These are phyloP conservation scores for Juglanconis juglandina DNA, from an alignment of 2,329 filamentous ascomycete genomes.

Conservation along the genomic window DNA sequence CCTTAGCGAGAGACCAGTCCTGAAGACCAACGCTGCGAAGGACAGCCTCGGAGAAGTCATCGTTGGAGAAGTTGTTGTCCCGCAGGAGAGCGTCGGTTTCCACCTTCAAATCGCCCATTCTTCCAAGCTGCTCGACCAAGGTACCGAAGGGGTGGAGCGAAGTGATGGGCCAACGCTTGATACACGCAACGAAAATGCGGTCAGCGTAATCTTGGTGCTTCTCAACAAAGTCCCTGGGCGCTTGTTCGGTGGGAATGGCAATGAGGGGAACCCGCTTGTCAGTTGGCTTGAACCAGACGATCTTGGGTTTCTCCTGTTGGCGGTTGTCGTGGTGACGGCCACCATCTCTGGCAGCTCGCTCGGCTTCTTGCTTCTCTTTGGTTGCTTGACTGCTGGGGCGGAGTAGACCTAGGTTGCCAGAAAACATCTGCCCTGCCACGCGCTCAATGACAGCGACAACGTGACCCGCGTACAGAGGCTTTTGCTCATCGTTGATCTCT, in stretches of 20 bases:
- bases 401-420: conserved; percentile 87
- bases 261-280: conserved; percentile 98
- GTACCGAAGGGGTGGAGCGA: conserved; percentile 99
- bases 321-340: conserved; percentile 74
- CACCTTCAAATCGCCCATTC: conserved; percentile 95
- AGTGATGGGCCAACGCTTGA: conserved; percentile 99
- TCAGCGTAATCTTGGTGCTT: conserved; percentile 97
- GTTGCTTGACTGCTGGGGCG: conserved; percentile 97
- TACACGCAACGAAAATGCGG: conserved; percentile 97
- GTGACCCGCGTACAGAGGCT: conserved; percentile 94
- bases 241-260: conserved; percentile 96
- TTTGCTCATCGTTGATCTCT: conserved; percentile 97
- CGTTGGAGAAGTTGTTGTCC: conserved; percentile 97
- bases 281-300: conserved; percentile 99
- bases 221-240: conserved; percentile 95
- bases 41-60: conserved; percentile 96
- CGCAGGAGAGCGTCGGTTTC: conserved; percentile 95
- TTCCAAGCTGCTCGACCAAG: conserved; percentile 91
- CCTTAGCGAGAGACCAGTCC: conserved; percentile 82
- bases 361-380: conserved; percentile 98
- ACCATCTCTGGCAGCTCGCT: conserved; percentile 87
- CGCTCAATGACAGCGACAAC: conserved; percentile 97
- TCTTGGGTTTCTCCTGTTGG: conserved; percentile 95
- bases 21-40: conserved; percentile 88
- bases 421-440: conserved; percentile 98